Base-by-base conservation (phyloP, 2,329 filamentous ascomycete species). In the Aspergillus sp. region DNA sequence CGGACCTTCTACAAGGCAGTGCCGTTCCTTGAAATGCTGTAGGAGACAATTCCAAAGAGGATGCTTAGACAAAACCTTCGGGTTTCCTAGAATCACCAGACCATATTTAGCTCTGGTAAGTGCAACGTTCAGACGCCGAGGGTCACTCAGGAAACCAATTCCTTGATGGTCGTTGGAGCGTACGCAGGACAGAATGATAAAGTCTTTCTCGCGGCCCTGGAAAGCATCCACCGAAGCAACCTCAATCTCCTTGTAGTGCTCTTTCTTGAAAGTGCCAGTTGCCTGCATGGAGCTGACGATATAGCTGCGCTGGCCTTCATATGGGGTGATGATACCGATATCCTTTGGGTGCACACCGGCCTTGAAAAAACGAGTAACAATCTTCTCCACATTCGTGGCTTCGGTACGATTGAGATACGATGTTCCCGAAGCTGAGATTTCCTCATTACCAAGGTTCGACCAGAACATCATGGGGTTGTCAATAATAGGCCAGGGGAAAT, bases 381-480 rank as follows among this genome's bases (percentile, higher is more conserved):
- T 93, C 82, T 99, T 99, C 78, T 99, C 95, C 33, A 99, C 95
- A 64, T 98, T 98, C 47, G 92, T 90, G 4, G 95, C 93, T 75
- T 99, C 95, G 1, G 95, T 98, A 47, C 95, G 90, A 76, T 99
- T 99, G 65, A 99, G 88, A 71, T 99, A 99, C 2, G 93, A 98
- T 2, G 95, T 99, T 70, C 95, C 95, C 24, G 93, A 97, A 1
- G 95, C 95, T 6, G 93, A 97, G 51, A 99, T 99, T 75, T 99
- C 95, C 75, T 99, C 95, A 59, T 96, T 96, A 59, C 95, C 95
- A 55, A 97, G 81, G 73, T 99, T 99, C 24, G 92, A 96, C 95
- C 95, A 99, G 79, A 99, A 99, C 95, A 98, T 98, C 95, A 99
- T 99, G 3, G 95, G 95, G 66, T 88, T 91, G 72, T 98, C 93